These are phyloP conservation scores for Pseudogymnoascus sp. DNA, from an alignment of 2,329 filamentous ascomycete species.

Conservation along the genomic window DNA sequence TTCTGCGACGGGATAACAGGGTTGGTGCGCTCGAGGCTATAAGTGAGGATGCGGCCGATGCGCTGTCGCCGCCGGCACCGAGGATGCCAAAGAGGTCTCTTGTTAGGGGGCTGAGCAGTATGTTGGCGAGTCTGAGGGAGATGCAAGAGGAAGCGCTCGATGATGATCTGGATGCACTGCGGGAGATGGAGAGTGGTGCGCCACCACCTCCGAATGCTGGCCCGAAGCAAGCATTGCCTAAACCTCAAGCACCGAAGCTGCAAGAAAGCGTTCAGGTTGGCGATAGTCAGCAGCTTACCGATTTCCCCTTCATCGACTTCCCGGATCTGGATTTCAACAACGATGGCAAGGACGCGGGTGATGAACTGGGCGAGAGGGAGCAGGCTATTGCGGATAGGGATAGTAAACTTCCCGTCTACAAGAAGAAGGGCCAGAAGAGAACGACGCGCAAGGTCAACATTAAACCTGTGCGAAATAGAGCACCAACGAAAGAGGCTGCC, in stretches of 20 bases:
- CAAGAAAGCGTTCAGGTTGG: constrained; percentile 35
- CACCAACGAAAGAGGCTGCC: constrained; percentile 32
- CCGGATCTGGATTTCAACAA: not conserved
- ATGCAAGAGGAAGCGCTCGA: constrained; percentile 63
- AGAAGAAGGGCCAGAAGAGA: constrained; percentile 78
- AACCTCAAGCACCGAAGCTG: constrained; percentile 1
- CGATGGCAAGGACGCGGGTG: constrained; percentile 41
- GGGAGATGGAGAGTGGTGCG: constrained; percentile 51
- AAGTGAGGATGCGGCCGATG: constrained; percentile 47
- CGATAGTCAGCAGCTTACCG: constrained; percentile 38
- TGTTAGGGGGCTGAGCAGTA: constrained; percentile 64
- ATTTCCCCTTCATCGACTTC: constrained; percentile 55
- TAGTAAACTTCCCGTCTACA: constrained; percentile 56
- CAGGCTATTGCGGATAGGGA: constrained; percentile 38
- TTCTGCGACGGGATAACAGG: constrained; percentile 49
- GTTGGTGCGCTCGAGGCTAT: constrained; percentile 40
- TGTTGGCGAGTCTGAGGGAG: constrained; percentile 62
- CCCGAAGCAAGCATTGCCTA: constrained; percentile 15
- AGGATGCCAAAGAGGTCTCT: constrained; percentile 52
- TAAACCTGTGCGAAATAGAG: constrained; percentile 43
- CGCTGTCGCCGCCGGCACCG: constrained; percentile 38
- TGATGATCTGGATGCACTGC: constrained; percentile 66
- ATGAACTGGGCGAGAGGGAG: constrained; percentile 38
- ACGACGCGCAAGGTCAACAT: constrained; percentile 65
- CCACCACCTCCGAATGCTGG: constrained; percentile 20